Evolutionary conservation across 495 filamentous ascomycete species (phyloP).

Genomic region (Talaromyces nanjingensis): DNA sequence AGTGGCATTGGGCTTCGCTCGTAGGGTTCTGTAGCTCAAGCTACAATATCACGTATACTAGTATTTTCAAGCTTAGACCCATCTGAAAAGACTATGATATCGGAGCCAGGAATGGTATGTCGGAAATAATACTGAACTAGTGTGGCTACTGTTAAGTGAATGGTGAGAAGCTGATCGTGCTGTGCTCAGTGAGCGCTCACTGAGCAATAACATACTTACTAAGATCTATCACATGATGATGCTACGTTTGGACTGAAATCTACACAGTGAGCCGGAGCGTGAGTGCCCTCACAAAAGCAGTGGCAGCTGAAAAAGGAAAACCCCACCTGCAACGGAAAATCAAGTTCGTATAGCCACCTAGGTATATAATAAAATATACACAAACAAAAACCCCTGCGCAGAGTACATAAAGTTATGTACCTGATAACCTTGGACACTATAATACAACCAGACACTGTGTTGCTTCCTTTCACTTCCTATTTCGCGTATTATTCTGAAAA

Average conservation of each 20-base stretch:
- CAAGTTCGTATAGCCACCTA: constrained; percentile 9
- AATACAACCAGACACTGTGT: too few species aligned
- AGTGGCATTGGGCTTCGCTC: too few species aligned
- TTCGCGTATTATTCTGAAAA: too few species aligned
- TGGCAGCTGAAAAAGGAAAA: constrained; percentile 9
- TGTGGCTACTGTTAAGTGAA: not conserved
- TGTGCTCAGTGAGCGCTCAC: not conserved
- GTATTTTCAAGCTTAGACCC: too few species aligned
- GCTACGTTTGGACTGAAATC: not conserved
- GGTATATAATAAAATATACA: not conserved
- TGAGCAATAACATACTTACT: too few species aligned
- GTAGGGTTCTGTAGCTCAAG: too few species aligned
- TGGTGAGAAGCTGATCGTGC: not conserved
- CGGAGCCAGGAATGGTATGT: not conserved
- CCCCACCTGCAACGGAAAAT: constrained; percentile 7
- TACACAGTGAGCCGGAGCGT: constrained; percentile 3
- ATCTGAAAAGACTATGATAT: not conserved
- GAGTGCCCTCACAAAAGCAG: constrained; percentile 11
- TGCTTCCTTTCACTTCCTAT: too few species aligned
- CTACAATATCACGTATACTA: too few species aligned
- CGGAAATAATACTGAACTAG: constrained; percentile 7
- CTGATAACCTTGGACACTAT: too few species aligned
- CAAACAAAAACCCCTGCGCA: too few species aligned
- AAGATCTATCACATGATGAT: too few species aligned
- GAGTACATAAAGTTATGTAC: too few species aligned